Conservation (phyloP, 2,329 filamentous ascomycete genomes). For the Nemania bipapillata region DNA sequence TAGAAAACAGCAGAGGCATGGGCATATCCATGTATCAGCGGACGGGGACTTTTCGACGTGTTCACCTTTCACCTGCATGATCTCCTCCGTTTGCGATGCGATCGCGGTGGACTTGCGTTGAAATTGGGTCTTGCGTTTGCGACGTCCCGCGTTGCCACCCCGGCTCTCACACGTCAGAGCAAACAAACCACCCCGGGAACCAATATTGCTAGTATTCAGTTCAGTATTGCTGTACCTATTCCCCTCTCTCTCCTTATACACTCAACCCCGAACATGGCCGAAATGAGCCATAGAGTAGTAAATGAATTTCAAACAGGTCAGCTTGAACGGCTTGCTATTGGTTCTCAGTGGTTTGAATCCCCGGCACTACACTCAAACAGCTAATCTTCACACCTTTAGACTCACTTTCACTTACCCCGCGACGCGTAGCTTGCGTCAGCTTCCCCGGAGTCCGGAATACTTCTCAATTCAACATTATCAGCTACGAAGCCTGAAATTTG, state of each 20-base stretch:
- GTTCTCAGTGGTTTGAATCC: conserved; percentile 8
- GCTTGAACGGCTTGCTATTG: conserved; percentile 8
- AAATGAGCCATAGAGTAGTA: background rate
- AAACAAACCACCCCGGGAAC: background rate
- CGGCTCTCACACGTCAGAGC: background rate
- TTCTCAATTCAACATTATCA: background rate
- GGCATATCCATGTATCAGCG: conserved; percentile 16
- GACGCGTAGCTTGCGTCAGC: conserved; percentile 32
- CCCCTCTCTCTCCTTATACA: background rate
- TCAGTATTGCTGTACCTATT: too few relatives aligned
- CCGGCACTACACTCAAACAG: background rate
- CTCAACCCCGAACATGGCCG: background rate
- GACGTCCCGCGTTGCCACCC: background rate
- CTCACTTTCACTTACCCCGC: conserved; percentile 14
- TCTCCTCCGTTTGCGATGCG: conserved; percentile 4
- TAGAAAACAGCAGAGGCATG: conserved; percentile 6
- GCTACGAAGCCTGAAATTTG: background rate
- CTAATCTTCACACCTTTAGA: background rate
- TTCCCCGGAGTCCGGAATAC: conserved; percentile 17
- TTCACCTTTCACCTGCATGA: conserved; percentile 20
- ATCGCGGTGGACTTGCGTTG: conserved; percentile 4
- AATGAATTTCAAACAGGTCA: conserved; percentile 9
- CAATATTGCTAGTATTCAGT: too few relatives aligned
- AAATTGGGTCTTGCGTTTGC: background rate
- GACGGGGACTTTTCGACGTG: conserved; percentile 17